Evolutionary conservation across 805 yeast genomes (phyloP), one percentile per base, ranked within the genome.

Genomic region (Starmerella tilneyi): DNA sequence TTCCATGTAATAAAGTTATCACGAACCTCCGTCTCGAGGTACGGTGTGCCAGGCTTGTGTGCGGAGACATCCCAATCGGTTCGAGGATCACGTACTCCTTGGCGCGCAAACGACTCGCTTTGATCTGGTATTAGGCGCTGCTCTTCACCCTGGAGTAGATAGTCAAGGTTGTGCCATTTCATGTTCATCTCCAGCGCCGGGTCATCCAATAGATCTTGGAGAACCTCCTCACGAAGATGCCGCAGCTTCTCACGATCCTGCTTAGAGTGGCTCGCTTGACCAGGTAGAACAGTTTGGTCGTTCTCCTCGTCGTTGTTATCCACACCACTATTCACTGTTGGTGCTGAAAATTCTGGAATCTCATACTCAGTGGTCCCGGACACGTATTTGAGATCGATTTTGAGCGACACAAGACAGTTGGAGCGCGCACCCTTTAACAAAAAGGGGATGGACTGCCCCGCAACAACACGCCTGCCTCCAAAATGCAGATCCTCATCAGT

Each of bases 401-500:
- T 70, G 33, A 84, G 49, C 48, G 43, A 38, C 13, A 58, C 40
- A 42, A 59, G 21, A 2, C 94, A 79, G 60, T 89, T 89, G 16
- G 89, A 76, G 53, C 84, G 84, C 1, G 94, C 81, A 22, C 84
- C 73, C 55, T 79, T 79, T 29, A 89, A 66, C 35, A 89, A 64
- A 55, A 81, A 85, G 50, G 51, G 43, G 33, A 47, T 83, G 69
- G 50, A 80, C 70, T 2, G 44, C 73, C 75, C 52, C 33, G 41
- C 41, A 13, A 37, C 41, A 7, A 33, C 20, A 16, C 35, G 24
- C 19, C 26, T 22, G 19, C 28, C 32, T n/a, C 15, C 6, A n/a
- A n/a, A 21, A 15, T 24, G 24, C 19, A 28, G 8, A 8, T 24
- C 16, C 22, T 33, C 33, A 21, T 26, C 41, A n/a, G 41, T 19